Conservation (phyloP, 495 filamentous ascomycete genomes). For the Neurospora terricola region DNA sequence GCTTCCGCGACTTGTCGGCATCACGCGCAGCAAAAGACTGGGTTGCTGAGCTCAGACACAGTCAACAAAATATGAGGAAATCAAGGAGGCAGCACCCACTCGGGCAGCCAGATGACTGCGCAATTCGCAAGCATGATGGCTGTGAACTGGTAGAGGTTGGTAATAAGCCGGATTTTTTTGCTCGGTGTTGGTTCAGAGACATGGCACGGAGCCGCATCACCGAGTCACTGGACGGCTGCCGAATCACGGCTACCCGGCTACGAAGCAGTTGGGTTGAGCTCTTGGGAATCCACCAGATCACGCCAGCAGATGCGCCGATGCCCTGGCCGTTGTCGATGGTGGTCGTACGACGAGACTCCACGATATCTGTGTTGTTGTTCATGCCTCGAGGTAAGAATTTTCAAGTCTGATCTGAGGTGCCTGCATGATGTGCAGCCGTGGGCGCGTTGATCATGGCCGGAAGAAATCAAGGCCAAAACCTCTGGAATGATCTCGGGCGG, state of each 20-base stretch:
- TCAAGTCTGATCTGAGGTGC: slow-evolving; percentile 4
- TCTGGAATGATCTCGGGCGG: neutral
- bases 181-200: neutral
- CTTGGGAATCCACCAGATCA: neutral
- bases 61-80: neutral
- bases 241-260: neutral
- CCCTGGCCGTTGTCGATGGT: neutral
- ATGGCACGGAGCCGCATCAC: neutral
- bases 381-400: neutral
- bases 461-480: neutral
- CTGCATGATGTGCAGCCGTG: slow-evolving; percentile 11
- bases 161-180: neutral
- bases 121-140: neutral
- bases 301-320: neutral
- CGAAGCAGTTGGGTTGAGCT: neutral
- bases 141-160: neutral
- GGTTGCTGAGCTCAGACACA: neutral
- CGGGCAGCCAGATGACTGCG: neutral
- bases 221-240: neutral
- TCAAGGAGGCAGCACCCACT: neutral
- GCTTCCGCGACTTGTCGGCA: neutral
- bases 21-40: neutral
- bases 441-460: slow-evolving; percentile 2
- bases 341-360: neutral
- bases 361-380: neutral